phyloP scores from a whole-genome alignment of 257 asterid species.

The Lycium barbarum region DNA sequence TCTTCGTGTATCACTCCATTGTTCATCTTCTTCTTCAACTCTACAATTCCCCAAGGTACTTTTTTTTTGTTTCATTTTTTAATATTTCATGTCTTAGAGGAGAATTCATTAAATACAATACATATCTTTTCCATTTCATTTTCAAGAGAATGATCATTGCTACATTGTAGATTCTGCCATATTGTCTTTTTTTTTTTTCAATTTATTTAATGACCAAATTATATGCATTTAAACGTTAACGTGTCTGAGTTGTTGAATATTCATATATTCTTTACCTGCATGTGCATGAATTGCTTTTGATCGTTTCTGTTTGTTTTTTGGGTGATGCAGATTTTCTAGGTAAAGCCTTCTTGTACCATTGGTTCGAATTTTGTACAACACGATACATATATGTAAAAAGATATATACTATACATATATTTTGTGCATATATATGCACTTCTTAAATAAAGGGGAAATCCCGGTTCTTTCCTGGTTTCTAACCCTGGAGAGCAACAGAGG shows the following conservation, averaged over 20 bases:
- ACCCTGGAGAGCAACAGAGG: background rate
- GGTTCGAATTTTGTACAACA: background rate
- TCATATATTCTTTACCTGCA: background rate
- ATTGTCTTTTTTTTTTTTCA: no score
- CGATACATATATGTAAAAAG: background rate
- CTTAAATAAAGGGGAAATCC: slow-evolving; percentile 28
- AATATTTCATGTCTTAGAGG: background rate
- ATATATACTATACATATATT: slow-evolving; percentile 1
- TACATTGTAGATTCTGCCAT: background rate
- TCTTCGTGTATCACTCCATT: slow-evolving; percentile 47
- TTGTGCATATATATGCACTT: background rate
- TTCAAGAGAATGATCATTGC: background rate
- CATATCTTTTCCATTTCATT: background rate
- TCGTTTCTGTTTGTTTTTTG: background rate
- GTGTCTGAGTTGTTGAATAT: slow-evolving; percentile 1
- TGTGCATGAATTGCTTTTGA: slow-evolving; percentile 28
- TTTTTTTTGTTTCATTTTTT: background rate
- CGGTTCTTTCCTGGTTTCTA: background rate
- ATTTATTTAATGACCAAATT: background rate
- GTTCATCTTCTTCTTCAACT: slow-evolving; percentile 38
- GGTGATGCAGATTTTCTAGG: slow-evolving; percentile 22
- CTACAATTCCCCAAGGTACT: slow-evolving; percentile 41
- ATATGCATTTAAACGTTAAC: slow-evolving; percentile 29
- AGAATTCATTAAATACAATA: background rate
- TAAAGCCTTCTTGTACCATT: background rate